Percentiles rank a stretch among this genome's conserved stretches.
Evolutionary conservation across 768 basidiomycete species (phyloP).

Genomic region (Suillus spraguei): DNA sequence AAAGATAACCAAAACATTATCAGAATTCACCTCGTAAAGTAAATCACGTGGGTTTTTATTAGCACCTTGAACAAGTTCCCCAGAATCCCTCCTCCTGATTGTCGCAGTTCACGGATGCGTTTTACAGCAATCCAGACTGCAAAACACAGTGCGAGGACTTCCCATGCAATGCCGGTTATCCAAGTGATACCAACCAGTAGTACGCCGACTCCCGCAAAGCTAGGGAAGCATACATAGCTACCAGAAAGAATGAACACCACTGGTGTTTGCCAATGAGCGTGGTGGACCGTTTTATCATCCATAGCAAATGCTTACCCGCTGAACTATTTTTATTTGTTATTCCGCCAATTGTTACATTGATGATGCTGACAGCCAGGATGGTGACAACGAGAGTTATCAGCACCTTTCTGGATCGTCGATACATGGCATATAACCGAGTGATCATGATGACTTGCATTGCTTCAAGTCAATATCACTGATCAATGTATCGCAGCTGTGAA

Average conservation of each 20-base stretch:
- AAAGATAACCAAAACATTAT: not conserved
- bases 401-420: not conserved
- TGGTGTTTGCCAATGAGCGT: not conserved
- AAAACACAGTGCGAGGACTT: not conserved
- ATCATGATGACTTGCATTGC: conserved; percentile 1
- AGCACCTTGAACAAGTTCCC: not conserved
- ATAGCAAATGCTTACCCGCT: not conserved
- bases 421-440: not conserved
- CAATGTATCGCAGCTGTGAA: not conserved
- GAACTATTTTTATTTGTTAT: not conserved
- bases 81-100: not conserved
- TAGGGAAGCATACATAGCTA: not conserved
- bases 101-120: not conserved
- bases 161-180: not conserved
- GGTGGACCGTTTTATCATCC: not conserved
- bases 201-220: not conserved
- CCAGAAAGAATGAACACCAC: not conserved
- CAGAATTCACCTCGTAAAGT: not conserved
- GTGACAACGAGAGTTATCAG: not conserved
- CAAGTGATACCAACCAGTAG: not conserved
- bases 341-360: not conserved
- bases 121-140: not conserved
- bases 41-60: not conserved
- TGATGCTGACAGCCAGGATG: not conserved
- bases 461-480: not conserved